These are phyloP conservation scores for Piromyces finnis DNA, from an alignment of 192 early-diverging fungal species.

Conservation along the genomic window DNA sequence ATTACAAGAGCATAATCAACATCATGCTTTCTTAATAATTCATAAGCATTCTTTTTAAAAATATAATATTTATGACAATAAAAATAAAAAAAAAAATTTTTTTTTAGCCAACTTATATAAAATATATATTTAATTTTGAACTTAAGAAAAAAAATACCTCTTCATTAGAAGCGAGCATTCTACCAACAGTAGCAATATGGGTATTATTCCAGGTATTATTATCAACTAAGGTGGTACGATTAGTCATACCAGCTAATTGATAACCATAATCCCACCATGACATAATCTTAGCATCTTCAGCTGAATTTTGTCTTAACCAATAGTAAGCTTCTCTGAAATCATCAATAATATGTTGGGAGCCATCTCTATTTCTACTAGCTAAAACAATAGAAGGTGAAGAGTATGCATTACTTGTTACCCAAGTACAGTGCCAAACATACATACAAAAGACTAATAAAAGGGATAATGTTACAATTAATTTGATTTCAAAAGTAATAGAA, in stretches of 20 bases:
- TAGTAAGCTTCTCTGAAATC: conserved; percentile 99
- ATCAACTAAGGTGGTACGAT: conserved; percentile 90
- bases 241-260: conserved; percentile 98
- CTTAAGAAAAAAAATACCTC: conserved; percentile 28
- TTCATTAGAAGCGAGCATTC: conserved; percentile 78
- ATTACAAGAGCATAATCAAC: conserved; percentile 95
- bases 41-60: conserved; percentile 33
- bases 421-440: conserved; percentile 96
- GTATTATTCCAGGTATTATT: conserved; percentile 99
- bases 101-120: too few relatives aligned
- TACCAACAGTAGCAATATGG: conserved; percentile 96
- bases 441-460: conserved; percentile 57
- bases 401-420: conserved; percentile 94
- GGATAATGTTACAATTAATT: conserved; percentile 34
- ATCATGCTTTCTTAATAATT: conserved; percentile 77
- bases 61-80: too few relatives aligned
- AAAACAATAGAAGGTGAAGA: conserved; percentile 98
- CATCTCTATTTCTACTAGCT: conserved; percentile 69
- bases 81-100: too few relatives aligned
- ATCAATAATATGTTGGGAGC: conserved; percentile 90
- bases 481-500: neutral
- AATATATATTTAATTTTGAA: too few relatives aligned
- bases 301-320: conserved; percentile 96
- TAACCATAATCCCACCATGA: conserved; percentile 99
- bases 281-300: conserved; percentile 80